These are phyloP conservation scores for Xenoacremonium recifei DNA, from an alignment of 2,329 filamentous ascomycete genomes.

Conservation along the genomic window DNA sequence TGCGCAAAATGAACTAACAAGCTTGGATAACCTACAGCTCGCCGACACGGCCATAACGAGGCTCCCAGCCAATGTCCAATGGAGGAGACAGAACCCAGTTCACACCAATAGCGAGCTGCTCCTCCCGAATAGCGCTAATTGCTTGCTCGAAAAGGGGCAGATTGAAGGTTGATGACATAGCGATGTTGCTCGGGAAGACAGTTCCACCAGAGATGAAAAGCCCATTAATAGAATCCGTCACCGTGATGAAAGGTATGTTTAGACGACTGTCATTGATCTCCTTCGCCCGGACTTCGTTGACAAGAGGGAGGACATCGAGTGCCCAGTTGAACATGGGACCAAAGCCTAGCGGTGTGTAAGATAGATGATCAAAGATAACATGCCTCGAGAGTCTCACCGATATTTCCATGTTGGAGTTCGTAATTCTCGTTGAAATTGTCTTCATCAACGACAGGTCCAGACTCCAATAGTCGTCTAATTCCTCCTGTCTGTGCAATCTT, in stretches of 20 bases:
- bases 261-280: slow-evolving; percentile 15
- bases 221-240: slow-evolving; percentile 26
- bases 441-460: slow-evolving; percentile 10
- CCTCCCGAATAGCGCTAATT: slow-evolving; percentile 27
- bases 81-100: slow-evolving; percentile 34
- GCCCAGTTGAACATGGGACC: slow-evolving; percentile 29
- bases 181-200: slow-evolving; percentile 29
- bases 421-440: slow-evolving; percentile 16
- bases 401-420: slow-evolving; percentile 15
- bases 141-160: slow-evolving; percentile 27
- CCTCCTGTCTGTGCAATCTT: slow-evolving; percentile 20
- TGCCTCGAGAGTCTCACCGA: slow-evolving; percentile 7
- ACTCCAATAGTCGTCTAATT: slow-evolving; percentile 14
- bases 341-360: slow-evolving; percentile 17
- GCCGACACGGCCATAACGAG: slow-evolving; percentile 22
- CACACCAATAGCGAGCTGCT: slow-evolving; percentile 29
- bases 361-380: neutral
- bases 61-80: slow-evolving; percentile 31
- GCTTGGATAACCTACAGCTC: slow-evolving; percentile 19
- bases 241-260: slow-evolving; percentile 17
- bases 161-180: slow-evolving; percentile 30
- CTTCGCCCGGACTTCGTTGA: slow-evolving; percentile 20
- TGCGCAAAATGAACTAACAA: too few relatives aligned
- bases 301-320: slow-evolving; percentile 23
- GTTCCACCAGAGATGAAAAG: slow-evolving; percentile 29